These are phyloP conservation scores for Allomyces macrogynus DNA, from an alignment of 192 early-diverging fungal genomes.

Conservation along the genomic window DNA sequence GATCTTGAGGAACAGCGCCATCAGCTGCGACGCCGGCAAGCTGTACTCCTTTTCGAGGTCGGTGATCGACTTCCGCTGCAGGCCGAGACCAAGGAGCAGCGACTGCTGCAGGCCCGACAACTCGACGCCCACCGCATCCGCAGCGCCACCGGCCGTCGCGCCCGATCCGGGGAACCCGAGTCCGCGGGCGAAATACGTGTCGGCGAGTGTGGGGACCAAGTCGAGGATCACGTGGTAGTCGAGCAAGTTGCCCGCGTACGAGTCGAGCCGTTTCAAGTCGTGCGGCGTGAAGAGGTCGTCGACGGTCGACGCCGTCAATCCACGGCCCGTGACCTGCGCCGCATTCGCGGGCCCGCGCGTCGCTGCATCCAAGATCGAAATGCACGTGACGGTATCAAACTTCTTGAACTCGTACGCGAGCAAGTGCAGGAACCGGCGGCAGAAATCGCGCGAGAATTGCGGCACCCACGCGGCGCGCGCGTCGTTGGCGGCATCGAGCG, in stretches of 20 bases:
- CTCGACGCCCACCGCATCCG: constrained; percentile 17
- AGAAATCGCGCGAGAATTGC: constrained; percentile 80
- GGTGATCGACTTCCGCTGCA: constrained; percentile 83
- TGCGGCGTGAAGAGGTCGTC: constrained; percentile 42
- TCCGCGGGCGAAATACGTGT: constrained; percentile 48
- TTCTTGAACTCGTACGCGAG: constrained; percentile 70
- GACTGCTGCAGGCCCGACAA: constrained; percentile 74
- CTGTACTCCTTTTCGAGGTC: constrained; percentile 71
- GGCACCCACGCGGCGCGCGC: constrained; percentile 44
- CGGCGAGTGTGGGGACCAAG: constrained; percentile 60
- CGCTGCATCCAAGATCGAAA: constrained; percentile 65
- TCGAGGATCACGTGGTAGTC: constrained; percentile 97
- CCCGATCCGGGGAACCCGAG: constrained; percentile 14
- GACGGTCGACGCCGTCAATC: constrained; percentile 1
- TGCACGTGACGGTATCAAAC: constrained; percentile 58
- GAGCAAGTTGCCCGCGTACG: constrained; percentile 85
- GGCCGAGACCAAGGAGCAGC: constrained; percentile 64
- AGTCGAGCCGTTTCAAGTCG: constrained; percentile 87
- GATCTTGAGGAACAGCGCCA: constrained; percentile 90
- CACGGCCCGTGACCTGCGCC: constrained; percentile 6
- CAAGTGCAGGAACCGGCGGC: constrained; percentile 67
- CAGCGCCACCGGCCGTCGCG: constrained; percentile 6
- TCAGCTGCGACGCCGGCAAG: constrained; percentile 61
- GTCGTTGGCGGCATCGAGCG: constrained; percentile 29
- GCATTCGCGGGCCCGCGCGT: constrained; percentile 21